Percentiles rank a stretch among this genome's conserved stretches.
Conservation (phyloP, 208 protist species). For the Novymonas esmeraldas region DNA sequence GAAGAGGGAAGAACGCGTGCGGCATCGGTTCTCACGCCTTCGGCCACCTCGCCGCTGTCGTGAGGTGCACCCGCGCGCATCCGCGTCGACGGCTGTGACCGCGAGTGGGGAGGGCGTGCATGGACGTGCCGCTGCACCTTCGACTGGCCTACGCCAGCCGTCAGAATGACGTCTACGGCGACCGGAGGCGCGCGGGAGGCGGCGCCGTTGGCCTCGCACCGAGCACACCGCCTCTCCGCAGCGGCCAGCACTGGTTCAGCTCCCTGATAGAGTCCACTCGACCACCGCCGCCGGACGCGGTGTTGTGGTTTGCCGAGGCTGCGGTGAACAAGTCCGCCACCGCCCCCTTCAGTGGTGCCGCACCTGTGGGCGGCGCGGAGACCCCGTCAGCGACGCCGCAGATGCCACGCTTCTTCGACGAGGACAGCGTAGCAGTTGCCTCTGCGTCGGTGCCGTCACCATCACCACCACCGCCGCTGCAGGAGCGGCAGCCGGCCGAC, state of each 20-base stretch:
- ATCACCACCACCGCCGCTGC: no score
- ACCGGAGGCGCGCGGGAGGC: neutral
- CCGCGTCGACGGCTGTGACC: no score
- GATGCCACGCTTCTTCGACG: neutral
- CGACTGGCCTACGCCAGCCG: slow-evolving; percentile 39
- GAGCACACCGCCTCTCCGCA: neutral
- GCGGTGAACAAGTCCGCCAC: neutral
- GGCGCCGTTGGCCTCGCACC: neutral
- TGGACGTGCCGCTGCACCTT: slow-evolving; percentile 42
- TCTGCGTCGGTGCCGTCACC: neutral
- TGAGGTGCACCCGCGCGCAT: no score
- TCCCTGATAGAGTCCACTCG: neutral
- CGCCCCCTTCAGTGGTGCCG: neutral
- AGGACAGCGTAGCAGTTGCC: neutral
- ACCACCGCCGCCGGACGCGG: neutral
- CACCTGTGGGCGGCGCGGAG: neutral
- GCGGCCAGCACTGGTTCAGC: slow-evolving; percentile 7
- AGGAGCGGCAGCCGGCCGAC: neutral
- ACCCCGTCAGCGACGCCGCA: neutral
- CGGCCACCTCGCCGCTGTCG: no score
- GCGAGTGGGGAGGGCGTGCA: no score
- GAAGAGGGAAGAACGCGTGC: no score
- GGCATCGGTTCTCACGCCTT: no score
- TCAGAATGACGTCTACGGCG: slow-evolving; percentile 27
- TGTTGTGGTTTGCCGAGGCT: neutral